A percentile compares a stretch with the other conserved stretches of the same genome.
Evolutionary conservation across 2,329 filamentous ascomycete species (phyloP).

Genomic region (Colletotrichum gloeosporioides): DNA sequence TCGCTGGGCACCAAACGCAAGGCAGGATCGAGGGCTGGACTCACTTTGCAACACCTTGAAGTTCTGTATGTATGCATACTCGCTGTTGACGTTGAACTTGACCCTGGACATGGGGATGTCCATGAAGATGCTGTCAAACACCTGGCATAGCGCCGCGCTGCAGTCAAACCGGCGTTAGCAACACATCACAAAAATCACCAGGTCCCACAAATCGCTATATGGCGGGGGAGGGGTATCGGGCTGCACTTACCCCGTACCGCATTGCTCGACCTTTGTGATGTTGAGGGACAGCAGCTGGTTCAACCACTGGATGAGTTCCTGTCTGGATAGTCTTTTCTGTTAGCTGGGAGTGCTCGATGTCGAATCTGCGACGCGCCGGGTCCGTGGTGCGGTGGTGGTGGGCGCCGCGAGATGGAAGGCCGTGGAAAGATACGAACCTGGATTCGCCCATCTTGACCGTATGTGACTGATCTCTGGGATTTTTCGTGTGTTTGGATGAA

Average conservation of each 20-base stretch:
- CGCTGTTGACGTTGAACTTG: slow-evolving; percentile 97
- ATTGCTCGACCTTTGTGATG: slow-evolving; percentile 98
- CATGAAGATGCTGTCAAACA: slow-evolving; percentile 97
- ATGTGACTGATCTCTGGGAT: background rate
- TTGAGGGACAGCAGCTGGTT: slow-evolving; percentile 98
- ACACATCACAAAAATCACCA: slow-evolving; percentile 3
- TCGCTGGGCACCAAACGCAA: background rate
- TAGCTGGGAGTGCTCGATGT: background rate
- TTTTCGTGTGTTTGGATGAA: background rate
- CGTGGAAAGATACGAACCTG: slow-evolving; percentile 45
- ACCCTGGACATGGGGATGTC: slow-evolving; percentile 95
- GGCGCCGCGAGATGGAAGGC: background rate
- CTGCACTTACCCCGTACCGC: slow-evolving; percentile 84
- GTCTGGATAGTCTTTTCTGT: slow-evolving; percentile 60
- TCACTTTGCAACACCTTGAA: slow-evolving; percentile 97
- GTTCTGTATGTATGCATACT: slow-evolving; percentile 98
- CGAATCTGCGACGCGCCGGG: background rate
- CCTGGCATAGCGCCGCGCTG: slow-evolving; percentile 94
- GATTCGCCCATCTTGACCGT: slow-evolving; percentile 66
- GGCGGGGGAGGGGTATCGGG: slow-evolving; percentile 39
- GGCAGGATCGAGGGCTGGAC: slow-evolving; percentile 35
- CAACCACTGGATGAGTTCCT: slow-evolving; percentile 95
- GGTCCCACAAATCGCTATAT: slow-evolving; percentile 18
- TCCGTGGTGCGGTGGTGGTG: background rate
- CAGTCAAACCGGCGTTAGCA: slow-evolving; percentile 27